Evolutionary conservation across 768 basidiomycete species (phyloP), one percentile per base, ranked within the genome.

Genomic region (Dioszegia aurantiaca): DNA sequence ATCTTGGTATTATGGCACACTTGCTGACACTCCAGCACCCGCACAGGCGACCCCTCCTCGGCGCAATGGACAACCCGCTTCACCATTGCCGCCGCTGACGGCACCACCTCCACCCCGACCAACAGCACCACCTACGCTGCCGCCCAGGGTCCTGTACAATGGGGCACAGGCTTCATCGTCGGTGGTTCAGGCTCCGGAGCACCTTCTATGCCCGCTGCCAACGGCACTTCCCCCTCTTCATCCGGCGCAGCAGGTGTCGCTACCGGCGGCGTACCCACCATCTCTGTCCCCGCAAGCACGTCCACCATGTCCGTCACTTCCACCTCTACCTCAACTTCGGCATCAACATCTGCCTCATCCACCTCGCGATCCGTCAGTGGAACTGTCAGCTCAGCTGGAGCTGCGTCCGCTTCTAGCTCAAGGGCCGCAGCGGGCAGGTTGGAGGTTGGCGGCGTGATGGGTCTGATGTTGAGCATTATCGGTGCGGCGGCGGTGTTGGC

Each of bases 51-150:
- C 37, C 51, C 51, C 21, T 26, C 51, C 19, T n/a, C 51, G 21
- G 51, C 51, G 3, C 19, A 21, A 14, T 53, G 51, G 51, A 53
- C 51, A 2, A 53, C 51, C 36, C 36, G 51, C 2, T 53, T 53
- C 51, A 53, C 51, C 36, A 53, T 53, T n/a, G 51, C 51, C 36
- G 9, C 37, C 21, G 51, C 51, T 24, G 51, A 53, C 51, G 51
- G 51, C 19, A 3, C 36, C 51, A 53, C 51, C 17, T 24, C 51
- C 8, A 3, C 36, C 2, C 51, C 51, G 24, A 40, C 51, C 9
- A 53, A 53, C 39, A 40, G 37, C 39, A 53, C 51, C 17, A 53
- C 51, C 23, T 53, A 53, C 26, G 26, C 11, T 11, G n/a, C 51
- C 2, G 36, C 51, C 17, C 51, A 53, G 24, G 51, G 51, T 6